Evolutionary conservation across 768 basidiomycete species (phyloP), one percentile per base, ranked within the genome.

Genomic region (Hysterangium stoloniferum): DNA sequence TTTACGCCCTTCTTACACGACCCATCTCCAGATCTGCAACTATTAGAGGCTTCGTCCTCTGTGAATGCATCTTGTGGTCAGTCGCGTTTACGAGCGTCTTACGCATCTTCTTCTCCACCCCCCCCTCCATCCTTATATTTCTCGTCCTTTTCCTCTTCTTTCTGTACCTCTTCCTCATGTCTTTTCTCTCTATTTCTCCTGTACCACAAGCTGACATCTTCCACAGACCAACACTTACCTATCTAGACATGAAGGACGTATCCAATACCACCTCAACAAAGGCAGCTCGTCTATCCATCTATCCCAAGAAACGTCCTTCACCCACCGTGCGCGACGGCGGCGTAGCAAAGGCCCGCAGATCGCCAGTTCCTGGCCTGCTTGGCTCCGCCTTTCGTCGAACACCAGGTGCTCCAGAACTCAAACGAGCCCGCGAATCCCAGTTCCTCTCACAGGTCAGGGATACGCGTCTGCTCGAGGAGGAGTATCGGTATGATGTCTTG

Each of bases 401-500:
- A 6, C 86, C 86, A 4, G 80, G 80, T 61, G 78, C 78, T 19
- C 54, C 54, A 40, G 58, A 61, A 45, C 52, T 58, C 53, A 48
- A 51, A 22, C 58, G 60, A 33, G 50, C 54, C 40, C 49, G 47
- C 32, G 40, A 52, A 31, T 47, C 59, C 12, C 48, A 52, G 54
- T 28, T 51, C 27, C 1, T 51, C 38, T 34, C 72, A 76, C 44
- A 86, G 80, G 65, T 65, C 75, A 41, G 55, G 19, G 60, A 58
- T 31, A 42, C 46, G 31, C 44, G 32, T 53, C 52, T 92, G 53
- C 74, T 94, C 57, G 96, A 98, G 70, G 90, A 92, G 62, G 95
- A 98, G 67, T 98, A 99, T 63, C 79, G 83, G 33, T 87, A 92
- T 43, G 96, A 99, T 62, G 93, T 98, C 52, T 76, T 81, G 52